Base-by-base conservation (phyloP, 2,329 filamentous ascomycete genomes). In the Immersiporthe knoxdaviesiana region DNA sequence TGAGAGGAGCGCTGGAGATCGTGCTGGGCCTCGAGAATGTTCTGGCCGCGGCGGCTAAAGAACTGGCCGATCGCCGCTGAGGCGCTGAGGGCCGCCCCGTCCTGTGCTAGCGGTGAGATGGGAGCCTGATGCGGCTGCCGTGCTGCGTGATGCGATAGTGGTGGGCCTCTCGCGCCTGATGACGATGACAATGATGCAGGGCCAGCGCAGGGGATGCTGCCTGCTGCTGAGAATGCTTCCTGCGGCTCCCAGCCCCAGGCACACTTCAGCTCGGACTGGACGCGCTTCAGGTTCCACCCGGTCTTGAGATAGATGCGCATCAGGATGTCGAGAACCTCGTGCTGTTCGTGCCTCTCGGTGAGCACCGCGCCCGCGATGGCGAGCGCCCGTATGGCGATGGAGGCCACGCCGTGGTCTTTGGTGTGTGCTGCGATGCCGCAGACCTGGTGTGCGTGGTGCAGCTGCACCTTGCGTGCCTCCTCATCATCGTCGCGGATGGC, bases 341-440 rank as follows among this genome's bases (percentile, higher is more conserved):
- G 88, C 79, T 97, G 94, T 73, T 97, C 92, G 37, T 85, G 82
- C 4, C 85, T 84, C 65, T 89, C 84, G 0, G 86, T 88, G 4
- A 98, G 83, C 64, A 90, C 90, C 74, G 92, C 88, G 8, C 91
- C 91, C 2, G 92, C 92, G 67, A 96, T 91, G 52, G 90, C 89
- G 8, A 97, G 84, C 44, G 91, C 93, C 12, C 92, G 91, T 52
- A 96, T 88, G 2, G 92, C 92, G 12, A 97, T 90, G 63, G 88
- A 91, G 12, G 91, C 89, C 41, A 97, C 89, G 37, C 92, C 92
- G 35, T 88, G 85, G 76, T 97, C 93, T 75, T 94, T 92, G 65
- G 91, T 89, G 76, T 97, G 93, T 2, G 93, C 92, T 32, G 92
- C 90, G 71, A 98, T 97, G 18, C 95, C 95, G 76, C 94, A 97